Evolutionary conservation across 176 grass and related monocot genomes (phyloP), one percentile per base, ranked within the genome.

Genomic region (Phyllostachys edulis): DNA sequence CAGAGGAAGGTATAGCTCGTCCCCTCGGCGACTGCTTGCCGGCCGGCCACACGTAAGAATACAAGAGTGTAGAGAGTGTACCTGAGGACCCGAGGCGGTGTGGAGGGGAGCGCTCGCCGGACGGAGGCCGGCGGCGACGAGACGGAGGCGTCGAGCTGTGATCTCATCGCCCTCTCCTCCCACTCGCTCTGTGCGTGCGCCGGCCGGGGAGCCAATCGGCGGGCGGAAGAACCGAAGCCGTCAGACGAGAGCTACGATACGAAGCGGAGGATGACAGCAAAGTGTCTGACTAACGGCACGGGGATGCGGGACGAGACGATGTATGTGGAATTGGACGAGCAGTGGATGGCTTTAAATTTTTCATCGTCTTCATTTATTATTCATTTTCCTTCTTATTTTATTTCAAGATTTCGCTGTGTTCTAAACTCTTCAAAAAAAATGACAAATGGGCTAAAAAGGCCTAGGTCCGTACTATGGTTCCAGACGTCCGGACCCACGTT

Each of bases 141-240:
- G 23, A 24, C 44, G 17, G 80, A 46, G 62, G 82, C 77, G 70
- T 75, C 41, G 52, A 89, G 82, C 70, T 85, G 87, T 63, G 87
- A 89, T 51, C 82, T 75, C 87, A 89, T 89, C 70, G 44, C 49
- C 47, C n/a, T 20, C 57, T 60, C 15, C 60, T 12, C 34, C 27
- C 60, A 61, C 46, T 10, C 18, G 16, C 50, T 77, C 3, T 60
- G 21, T 11, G 51, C 6, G 21, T 12, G 6, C 1, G 20, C 68
- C 1, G 4, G 21, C 21, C 0, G 13, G 38, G 80, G 37, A 17
- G 23, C 63, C 63, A 26, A 32, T 36, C 66, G 66, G 62, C 66
- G 80, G 66, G 62, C 66, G 80, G 80, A 82, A 13, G 38, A 59
- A 59, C 0, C 67, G 24, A 60, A 13, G 67, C 51, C 66, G 49